phyloP scores from a whole-genome alignment of 1,139 yeast species.

The Protomyces gravidus region DNA sequence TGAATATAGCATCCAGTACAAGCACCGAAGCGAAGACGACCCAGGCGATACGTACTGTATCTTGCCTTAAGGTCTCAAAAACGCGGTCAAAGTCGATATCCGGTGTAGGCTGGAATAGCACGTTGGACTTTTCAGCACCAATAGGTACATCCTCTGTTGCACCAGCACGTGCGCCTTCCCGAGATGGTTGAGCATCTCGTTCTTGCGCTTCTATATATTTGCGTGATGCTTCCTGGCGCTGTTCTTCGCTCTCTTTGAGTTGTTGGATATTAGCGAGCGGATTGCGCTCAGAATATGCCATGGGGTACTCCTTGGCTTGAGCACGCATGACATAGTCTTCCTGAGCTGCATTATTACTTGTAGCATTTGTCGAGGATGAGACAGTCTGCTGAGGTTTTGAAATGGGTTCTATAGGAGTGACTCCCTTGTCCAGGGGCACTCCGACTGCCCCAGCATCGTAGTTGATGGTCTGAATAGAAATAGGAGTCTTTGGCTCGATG shows the following conservation, averaged over 20 bases:
- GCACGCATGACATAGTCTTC: constrained; percentile 7
- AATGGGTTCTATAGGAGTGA: background rate
- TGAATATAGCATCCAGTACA: constrained; percentile 13
- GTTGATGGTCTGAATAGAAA: constrained; percentile 1
- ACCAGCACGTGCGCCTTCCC: constrained; percentile 16
- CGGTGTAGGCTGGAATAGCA: constrained; percentile 27
- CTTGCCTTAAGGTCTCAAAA: constrained; percentile 18
- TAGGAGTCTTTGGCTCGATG: background rate
- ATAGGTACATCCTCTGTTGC: constrained; percentile 27
- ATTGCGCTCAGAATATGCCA: constrained; percentile 21
- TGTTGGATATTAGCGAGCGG: constrained; percentile 14
- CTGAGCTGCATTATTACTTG: background rate
- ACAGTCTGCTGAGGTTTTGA: background rate
- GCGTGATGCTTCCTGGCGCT: constrained; percentile 9
- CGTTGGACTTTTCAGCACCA: constrained; percentile 24
- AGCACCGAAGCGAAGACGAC: constrained; percentile 18
- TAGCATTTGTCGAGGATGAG: background rate
- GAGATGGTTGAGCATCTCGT: background rate
- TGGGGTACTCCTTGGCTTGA: constrained; percentile 9
- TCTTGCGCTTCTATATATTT: constrained; percentile 9
- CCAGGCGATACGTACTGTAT: constrained; percentile 10
- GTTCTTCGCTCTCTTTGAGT: constrained; percentile 2
- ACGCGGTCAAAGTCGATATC: constrained; percentile 23
- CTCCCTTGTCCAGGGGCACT: background rate
- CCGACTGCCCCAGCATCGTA: background rate